Evolutionary conservation across 352 stramenopile species (phyloP).

Genomic region (Peronosclerospora sorghi): DNA sequence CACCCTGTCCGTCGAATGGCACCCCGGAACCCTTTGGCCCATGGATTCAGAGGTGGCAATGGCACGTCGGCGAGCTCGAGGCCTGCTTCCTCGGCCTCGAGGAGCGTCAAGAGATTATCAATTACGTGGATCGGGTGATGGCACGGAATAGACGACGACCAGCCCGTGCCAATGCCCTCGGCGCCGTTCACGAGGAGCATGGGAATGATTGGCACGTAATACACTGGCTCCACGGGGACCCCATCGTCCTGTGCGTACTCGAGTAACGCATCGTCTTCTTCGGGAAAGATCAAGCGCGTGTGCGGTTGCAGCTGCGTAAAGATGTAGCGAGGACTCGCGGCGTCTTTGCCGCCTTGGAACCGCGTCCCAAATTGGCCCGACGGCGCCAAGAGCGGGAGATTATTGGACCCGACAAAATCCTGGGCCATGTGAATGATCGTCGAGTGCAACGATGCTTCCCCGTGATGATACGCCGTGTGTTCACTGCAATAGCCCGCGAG

Average conservation of each 20-base stretch:
- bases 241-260: conserved; percentile 89
- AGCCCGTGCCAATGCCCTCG: conserved; percentile 96
- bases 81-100: conserved; percentile 55
- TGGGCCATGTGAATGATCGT: conserved; percentile 98
- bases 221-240: conserved; percentile 87
- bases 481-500: conserved; percentile 95
- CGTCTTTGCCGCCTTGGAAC: conserved; percentile 94
- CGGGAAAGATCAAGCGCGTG: conserved; percentile 77
- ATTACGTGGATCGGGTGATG: conserved; percentile 90
- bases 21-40: conserved; percentile 93
- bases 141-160: conserved; percentile 86
- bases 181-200: conserved; percentile 95
- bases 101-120: conserved; percentile 57
- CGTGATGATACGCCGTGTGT: conserved; percentile 98
- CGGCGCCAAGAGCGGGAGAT: conserved; percentile 92
- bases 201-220: conserved; percentile 94
- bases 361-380: conserved; percentile 96
- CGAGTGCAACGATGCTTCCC: conserved; percentile 88
- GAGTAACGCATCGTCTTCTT: conserved; percentile 84
- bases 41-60: conserved; percentile 84
- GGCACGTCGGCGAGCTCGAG: conserved; percentile 16
- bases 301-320: conserved; percentile 87
- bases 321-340: conserved; percentile 89
- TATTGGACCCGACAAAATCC: conserved; percentile 98
- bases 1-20: conserved; percentile 64